Conservation (phyloP, 1,284 basidiomycete species). For the Bondarzewia mesenterica region DNA sequence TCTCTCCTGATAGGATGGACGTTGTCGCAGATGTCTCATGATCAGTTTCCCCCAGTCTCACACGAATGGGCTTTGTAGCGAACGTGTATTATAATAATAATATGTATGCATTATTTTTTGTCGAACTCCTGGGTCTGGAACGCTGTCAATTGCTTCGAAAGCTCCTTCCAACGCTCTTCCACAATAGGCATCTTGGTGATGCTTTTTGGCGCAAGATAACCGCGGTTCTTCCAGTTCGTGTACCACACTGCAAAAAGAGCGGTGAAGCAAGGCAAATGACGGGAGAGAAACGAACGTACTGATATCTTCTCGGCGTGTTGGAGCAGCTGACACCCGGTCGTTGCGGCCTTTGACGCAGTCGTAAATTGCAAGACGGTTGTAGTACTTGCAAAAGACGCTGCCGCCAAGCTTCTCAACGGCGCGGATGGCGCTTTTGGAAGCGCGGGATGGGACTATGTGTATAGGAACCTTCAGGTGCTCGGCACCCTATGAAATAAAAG, state of each 20-base stretch:
- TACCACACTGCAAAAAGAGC: slow-evolving; percentile 56
- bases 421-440: slow-evolving; percentile 79
- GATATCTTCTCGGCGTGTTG: slow-evolving; percentile 81
- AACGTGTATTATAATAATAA: not conserved
- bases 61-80: not conserved
- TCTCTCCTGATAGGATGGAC: slow-evolving; percentile 51
- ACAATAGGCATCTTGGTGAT: slow-evolving; percentile 52
- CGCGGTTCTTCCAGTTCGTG: slow-evolving; percentile 62
- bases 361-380: slow-evolving; percentile 79
- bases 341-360: slow-evolving; percentile 72
- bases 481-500: slow-evolving; percentile 40
- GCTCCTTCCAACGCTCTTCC: slow-evolving; percentile 57
- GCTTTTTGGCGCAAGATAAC: slow-evolving; percentile 58
- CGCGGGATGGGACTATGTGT: slow-evolving; percentile 79
- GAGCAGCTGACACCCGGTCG: slow-evolving; percentile 66
- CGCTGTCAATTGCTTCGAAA: slow-evolving; percentile 51
- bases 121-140: slow-evolving; percentile 55
- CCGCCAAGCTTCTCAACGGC: slow-evolving; percentile 83
- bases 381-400: slow-evolving; percentile 84
- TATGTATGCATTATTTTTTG: slow-evolving; percentile 20
- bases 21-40: slow-evolving; percentile 9
- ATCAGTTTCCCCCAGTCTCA: not conserved
- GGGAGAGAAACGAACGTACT: slow-evolving; percentile 38
- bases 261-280: not conserved
- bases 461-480: slow-evolving; percentile 67